These are phyloP conservation scores for Malus orientalis DNA, from an alignment of 306 rosid species.

Conservation along the genomic window DNA sequence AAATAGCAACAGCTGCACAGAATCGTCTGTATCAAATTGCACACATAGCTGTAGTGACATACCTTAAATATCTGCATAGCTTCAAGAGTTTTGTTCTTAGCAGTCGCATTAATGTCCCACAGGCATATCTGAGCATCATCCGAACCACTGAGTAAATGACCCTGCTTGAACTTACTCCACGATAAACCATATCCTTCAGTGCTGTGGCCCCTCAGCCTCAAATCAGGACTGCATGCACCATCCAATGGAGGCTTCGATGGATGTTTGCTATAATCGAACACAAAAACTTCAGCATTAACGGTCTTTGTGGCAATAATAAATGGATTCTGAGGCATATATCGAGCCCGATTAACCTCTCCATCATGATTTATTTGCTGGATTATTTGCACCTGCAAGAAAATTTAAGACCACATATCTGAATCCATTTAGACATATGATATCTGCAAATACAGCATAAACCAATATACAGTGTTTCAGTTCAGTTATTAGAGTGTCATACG, in stretches of 20 bases:
- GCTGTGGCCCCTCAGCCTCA: constrained; percentile 82
- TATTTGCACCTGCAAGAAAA: constrained; percentile 61
- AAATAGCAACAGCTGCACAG: not conserved
- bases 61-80: constrained; percentile 91
- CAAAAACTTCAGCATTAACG: constrained; percentile 84
- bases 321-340: constrained; percentile 87
- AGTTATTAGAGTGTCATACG: not conserved
- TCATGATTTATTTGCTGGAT: constrained; percentile 96
- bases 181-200: constrained; percentile 97
- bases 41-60: not conserved
- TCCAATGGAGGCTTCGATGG: constrained; percentile 96
- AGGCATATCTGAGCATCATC: constrained; percentile 99
- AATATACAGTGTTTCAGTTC: not conserved
- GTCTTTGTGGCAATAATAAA: constrained; percentile 94
- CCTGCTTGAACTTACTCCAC: constrained; percentile 91
- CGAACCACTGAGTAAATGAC: constrained; percentile 92
- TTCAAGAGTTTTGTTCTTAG: constrained; percentile 71
- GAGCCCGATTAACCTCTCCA: constrained; percentile 95
- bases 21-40: not conserved
- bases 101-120: constrained; percentile 84
- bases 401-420: not conserved
- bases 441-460: not conserved
- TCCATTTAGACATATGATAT: not conserved
- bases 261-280: constrained; percentile 91
- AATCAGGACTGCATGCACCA: constrained; percentile 90